Evolutionary conservation across 306 rosid genomes (phyloP).

Genomic region (Adenanthera pavonina): DNA sequence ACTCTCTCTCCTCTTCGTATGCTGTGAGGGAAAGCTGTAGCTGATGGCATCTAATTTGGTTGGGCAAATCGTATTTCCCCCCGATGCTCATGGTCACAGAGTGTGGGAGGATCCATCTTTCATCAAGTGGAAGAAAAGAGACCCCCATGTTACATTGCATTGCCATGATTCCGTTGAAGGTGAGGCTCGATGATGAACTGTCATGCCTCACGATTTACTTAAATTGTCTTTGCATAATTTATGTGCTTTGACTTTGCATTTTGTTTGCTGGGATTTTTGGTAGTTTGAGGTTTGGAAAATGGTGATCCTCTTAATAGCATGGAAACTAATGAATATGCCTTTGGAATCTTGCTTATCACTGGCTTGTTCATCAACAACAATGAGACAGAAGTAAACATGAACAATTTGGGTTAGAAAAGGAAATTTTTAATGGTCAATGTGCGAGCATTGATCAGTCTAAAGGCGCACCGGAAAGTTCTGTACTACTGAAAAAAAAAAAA

Average conservation of each 20-base stretch:
- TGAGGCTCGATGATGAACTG: slow-evolving; percentile 9
- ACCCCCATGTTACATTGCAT: slow-evolving; percentile 79
- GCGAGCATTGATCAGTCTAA: not conserved
- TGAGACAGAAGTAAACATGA: not conserved
- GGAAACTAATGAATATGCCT: not conserved
- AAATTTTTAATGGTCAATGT: not conserved
- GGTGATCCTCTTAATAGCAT: not conserved
- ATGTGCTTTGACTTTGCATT: not conserved
- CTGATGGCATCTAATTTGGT: slow-evolving; percentile 54
- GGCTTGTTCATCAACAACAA: not conserved
- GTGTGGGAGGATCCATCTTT: slow-evolving; percentile 92
- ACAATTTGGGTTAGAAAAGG: not conserved
- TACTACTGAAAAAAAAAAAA: no score
- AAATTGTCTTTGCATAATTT: not conserved
- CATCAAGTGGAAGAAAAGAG: slow-evolving; percentile 93
- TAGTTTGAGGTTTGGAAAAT: not conserved
- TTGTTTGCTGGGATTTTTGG: not conserved
- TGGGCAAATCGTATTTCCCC: slow-evolving; percentile 56
- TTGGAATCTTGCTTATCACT: not conserved
- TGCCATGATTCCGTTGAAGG: slow-evolving; percentile 95
- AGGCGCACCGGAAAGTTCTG: not conserved
- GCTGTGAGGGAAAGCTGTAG: not conserved
- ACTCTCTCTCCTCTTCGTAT: not conserved
- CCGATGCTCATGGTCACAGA: slow-evolving; percentile 60
- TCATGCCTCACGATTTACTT: not conserved